These are phyloP conservation scores for Fusarium sp. DNA, from an alignment of 2,329 filamentous ascomycete genomes.

Conservation along the genomic window DNA sequence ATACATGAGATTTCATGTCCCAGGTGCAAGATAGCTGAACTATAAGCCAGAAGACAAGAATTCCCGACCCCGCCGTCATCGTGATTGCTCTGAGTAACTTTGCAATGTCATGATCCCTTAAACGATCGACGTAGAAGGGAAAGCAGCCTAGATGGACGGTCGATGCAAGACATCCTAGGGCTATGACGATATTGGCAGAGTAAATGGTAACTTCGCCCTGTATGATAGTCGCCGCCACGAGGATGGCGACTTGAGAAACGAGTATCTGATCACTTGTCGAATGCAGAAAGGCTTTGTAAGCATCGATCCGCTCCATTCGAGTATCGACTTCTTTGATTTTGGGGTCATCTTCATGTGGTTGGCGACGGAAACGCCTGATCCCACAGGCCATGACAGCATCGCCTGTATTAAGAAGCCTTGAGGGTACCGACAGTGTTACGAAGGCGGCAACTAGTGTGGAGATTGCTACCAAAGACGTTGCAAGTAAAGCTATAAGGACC, in stretches of 20 bases:
- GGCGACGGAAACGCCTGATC: fast-evolving
- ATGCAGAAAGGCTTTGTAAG: not conserved
- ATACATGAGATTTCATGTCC: not conserved
- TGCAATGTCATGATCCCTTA: not conserved
- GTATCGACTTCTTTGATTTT: not conserved
- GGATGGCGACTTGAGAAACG: not conserved
- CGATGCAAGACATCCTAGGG: not conserved
- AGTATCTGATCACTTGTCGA: constrained; percentile 8
- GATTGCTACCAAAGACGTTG: not conserved
- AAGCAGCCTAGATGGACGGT: not conserved
- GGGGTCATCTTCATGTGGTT: fast-evolving
- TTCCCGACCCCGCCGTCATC: not conserved
- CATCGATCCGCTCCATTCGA: not conserved
- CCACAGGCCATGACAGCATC: not conserved
- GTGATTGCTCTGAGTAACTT: not conserved
- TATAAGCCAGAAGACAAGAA: not conserved
- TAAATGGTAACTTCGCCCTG: constrained; percentile 2
- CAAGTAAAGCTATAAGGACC: not conserved
- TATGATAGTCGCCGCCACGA: not conserved
- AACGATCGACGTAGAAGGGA: not conserved
- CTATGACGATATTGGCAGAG: constrained; percentile 2
- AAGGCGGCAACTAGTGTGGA: not conserved
- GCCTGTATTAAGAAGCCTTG: not conserved
- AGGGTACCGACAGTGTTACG: not conserved
- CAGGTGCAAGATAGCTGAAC: not conserved